Evolutionary conservation across 2,329 filamentous ascomycete species (phyloP).

Genomic region (Cladosporium phlei): DNA sequence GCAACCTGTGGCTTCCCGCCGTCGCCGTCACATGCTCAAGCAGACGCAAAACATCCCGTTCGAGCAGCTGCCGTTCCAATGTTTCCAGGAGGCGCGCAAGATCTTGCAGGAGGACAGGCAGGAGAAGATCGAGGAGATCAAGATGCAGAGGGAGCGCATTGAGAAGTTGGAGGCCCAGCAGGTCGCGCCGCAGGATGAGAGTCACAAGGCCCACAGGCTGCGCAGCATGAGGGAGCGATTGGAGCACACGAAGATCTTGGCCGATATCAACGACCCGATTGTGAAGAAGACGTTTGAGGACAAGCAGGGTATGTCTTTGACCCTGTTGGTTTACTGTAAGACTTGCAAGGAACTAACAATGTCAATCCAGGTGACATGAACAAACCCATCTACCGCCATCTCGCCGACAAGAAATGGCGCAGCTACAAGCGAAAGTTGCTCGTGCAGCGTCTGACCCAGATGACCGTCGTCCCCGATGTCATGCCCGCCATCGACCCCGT

Average conservation of each 20-base stretch:
- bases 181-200: slow-evolving; percentile 25
- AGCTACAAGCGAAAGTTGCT: slow-evolving; percentile 74
- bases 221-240: slow-evolving; percentile 66
- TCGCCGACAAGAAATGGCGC: slow-evolving; percentile 84
- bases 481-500: slow-evolving; percentile 73
- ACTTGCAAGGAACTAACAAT: background rate
- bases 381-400: slow-evolving; percentile 90
- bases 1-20: slow-evolving; percentile 74
- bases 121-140: slow-evolving; percentile 73
- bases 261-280: slow-evolving; percentile 89
- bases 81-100: slow-evolving; percentile 92
- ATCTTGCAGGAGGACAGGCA: slow-evolving; percentile 73
- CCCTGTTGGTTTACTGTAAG: no score
- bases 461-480: slow-evolving; percentile 83
- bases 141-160: slow-evolving; percentile 63
- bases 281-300: slow-evolving; percentile 95
- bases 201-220: slow-evolving; percentile 59
- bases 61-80: slow-evolving; percentile 92
- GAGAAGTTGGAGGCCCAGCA: slow-evolving; percentile 56
- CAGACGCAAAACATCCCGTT: slow-evolving; percentile 67
- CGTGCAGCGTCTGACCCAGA: slow-evolving; percentile 78
- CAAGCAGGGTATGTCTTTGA: slow-evolving; percentile 63
- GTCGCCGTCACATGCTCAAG: slow-evolving; percentile 57
- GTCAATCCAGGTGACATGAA: slow-evolving; percentile 72
- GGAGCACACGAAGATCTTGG: slow-evolving; percentile 77